These are phyloP conservation scores for Lasiosphaeris hirsuta DNA, from an alignment of 495 filamentous ascomycete species.

Conservation along the genomic window DNA sequence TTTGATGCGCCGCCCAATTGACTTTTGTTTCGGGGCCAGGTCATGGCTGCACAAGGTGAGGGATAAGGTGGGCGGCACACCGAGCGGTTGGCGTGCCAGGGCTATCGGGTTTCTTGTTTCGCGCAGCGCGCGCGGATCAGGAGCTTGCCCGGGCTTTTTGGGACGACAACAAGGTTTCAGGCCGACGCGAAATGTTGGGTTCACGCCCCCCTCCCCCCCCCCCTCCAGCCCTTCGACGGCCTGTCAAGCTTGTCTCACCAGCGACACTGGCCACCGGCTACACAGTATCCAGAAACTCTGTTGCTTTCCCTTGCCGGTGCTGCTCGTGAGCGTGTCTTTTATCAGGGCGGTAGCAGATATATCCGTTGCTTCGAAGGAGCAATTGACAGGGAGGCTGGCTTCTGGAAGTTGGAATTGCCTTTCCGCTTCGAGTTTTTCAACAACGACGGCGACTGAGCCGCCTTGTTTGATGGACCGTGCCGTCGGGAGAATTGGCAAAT, in stretches of 20 bases:
- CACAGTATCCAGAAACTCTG: slow-evolving; percentile 8
- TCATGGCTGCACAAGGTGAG: too few species aligned
- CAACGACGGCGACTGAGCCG: not conserved
- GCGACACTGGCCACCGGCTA: not conserved
- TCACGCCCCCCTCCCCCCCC: slow-evolving; percentile 8
- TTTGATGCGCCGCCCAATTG: too few species aligned
- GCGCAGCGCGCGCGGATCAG: slow-evolving; percentile 1
- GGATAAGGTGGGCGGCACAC: too few species aligned
- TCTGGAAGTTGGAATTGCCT: not conserved
- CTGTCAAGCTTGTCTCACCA: not conserved
- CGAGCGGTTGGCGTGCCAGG: too few species aligned
- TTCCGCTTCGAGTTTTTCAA: too few species aligned
- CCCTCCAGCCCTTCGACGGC: too few species aligned
- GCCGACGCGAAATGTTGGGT: not conserved
- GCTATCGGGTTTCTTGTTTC: not conserved
- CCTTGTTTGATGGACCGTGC: slow-evolving; percentile 6
- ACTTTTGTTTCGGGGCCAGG: too few species aligned
- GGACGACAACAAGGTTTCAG: slow-evolving; percentile 8
- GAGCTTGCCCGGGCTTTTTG: slow-evolving; percentile 9
- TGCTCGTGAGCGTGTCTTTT: too few species aligned
- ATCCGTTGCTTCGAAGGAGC: slow-evolving; percentile 4
- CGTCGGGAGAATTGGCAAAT: slow-evolving; percentile 5
- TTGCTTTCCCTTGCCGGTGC: not conserved
- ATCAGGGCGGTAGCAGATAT: too few species aligned
- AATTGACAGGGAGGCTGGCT: not conserved